phyloP scores from a whole-genome alignment of 345 rosid genomes.

The Microcos paniculata region DNA sequence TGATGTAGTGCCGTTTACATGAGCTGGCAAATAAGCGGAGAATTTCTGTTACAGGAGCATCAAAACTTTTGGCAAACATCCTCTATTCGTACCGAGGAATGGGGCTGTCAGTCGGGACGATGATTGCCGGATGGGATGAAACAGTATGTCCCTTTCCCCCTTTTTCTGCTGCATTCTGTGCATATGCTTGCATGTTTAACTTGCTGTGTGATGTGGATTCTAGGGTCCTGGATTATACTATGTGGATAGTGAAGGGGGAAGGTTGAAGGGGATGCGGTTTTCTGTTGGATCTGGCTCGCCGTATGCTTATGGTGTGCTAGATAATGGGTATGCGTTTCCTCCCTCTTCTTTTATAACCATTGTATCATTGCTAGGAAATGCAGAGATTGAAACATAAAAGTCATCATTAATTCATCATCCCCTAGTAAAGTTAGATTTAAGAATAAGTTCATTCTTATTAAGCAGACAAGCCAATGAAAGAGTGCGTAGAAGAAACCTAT shows the following conservation, averaged over 20 bases:
- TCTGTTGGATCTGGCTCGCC: constrained; percentile 99
- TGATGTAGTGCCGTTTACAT: constrained; percentile 84
- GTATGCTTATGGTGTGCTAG: constrained; percentile 95
- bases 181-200: background rate
- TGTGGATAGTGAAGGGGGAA: constrained; percentile 98
- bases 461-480: background rate
- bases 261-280: constrained; percentile 89
- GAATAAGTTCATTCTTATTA: background rate
- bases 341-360: background rate
- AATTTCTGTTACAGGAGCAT: constrained; percentile 97
- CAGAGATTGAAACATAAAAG: background rate
- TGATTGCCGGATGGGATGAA: constrained; percentile 99
- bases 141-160: constrained; percentile 42
- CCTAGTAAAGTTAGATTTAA: constrained; percentile 3
- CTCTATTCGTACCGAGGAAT: constrained; percentile 96
- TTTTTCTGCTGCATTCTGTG: background rate
- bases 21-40: constrained; percentile 97
- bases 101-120: constrained; percentile 98
- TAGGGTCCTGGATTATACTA: constrained; percentile 99
- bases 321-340: constrained; percentile 65
- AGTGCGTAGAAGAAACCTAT: background rate
- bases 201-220: constrained; percentile 9
- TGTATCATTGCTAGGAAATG: constrained; percentile 2
- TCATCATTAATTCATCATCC: background rate
- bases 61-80: constrained; percentile 97